Evolutionary conservation across 164 flowering plant genomes (phyloP).

Genomic region (grape (Vitis vinifera)): ASM3070453v1 NC_081821.1:11109501-11110000

Average conservation of each 20-base stretch:
- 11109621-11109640: constrained; percentile 86
- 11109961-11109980: not conserved
- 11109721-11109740: not conserved
- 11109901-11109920: constrained; percentile 74
- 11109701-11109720: not conserved
- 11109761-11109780: constrained; percentile 98
- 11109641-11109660: constrained; percentile 91
- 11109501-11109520: constrained; percentile 96
- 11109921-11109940: constrained; percentile 71
- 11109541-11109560: constrained; percentile 79
- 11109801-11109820: constrained; percentile 96
- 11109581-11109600: constrained; percentile 82
- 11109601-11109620: constrained; percentile 94
- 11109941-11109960: constrained; percentile 6
- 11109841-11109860: constrained; percentile 98
- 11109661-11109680: not conserved
- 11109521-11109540: constrained; percentile 98
- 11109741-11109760: constrained; percentile 56
- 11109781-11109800: constrained; percentile 87
- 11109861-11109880: constrained; percentile 99
- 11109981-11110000: not conserved
- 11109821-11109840: constrained; percentile 97
- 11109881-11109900: constrained; percentile 96
- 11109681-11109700: not conserved
- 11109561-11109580: constrained; percentile 72